These are phyloP conservation scores for Pseudogymnoascus sp. DNA, from an alignment of 2,329 filamentous ascomycete species.

Conservation along the genomic window DNA sequence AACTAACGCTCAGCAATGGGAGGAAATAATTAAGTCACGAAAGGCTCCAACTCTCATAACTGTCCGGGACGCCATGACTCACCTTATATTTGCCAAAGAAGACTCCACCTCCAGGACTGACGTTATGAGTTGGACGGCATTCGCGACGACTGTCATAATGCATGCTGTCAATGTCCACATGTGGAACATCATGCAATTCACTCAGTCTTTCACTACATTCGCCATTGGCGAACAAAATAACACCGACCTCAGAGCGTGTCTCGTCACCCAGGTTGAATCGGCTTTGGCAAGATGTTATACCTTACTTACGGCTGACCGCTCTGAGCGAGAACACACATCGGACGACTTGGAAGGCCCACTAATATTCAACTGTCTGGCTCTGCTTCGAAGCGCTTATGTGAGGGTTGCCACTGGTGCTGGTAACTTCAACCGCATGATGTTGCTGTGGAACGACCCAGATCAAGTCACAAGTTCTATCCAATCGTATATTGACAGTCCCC, in stretches of 20 bases:
- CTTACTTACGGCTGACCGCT: not conserved
- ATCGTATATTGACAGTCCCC: not conserved
- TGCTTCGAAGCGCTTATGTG: conserved; percentile 31
- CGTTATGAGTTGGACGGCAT: conserved; percentile 20
- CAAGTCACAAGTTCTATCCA: not conserved
- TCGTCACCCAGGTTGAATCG: not conserved
- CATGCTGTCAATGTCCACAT: conserved; percentile 34
- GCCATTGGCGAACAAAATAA: conserved; percentile 14
- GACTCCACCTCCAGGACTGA: not conserved
- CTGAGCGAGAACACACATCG: not conserved
- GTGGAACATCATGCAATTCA: conserved; percentile 31
- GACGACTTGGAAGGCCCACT: conserved; percentile 18
- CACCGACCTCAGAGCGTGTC: not conserved
- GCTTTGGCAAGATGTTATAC: not conserved
- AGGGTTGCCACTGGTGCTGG: conserved; percentile 28
- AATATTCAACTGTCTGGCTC: conserved; percentile 32
- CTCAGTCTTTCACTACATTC: conserved; percentile 25
- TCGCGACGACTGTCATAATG: conserved; percentile 31
- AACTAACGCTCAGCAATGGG: not conserved
- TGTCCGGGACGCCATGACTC: not conserved
- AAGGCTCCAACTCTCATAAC: not conserved
- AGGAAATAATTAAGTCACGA: not conserved
- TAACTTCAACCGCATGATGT: not conserved
- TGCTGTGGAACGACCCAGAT: not conserved
- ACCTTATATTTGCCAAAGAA: not conserved